Percentiles rank a stretch among this genome's conserved stretches.
Conservation (phyloP, 2,329 filamentous ascomycete genomes). For the Fusarium solani-melongenae region DNA sequence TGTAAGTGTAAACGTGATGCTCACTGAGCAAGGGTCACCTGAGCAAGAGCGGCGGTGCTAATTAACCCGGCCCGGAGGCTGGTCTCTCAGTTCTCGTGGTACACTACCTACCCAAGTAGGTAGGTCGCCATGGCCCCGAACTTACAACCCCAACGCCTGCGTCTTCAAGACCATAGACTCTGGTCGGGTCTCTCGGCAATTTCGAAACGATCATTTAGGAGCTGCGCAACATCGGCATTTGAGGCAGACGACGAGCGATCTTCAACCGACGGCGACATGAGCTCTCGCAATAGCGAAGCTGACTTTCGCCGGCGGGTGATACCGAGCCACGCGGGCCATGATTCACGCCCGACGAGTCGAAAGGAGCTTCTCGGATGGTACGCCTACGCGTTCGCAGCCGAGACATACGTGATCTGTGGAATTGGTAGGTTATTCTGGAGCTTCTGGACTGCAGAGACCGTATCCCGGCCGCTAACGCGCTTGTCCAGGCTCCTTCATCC, state of each 20-base stretch:
- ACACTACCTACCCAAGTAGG: neutral
- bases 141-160: constrained; percentile 51
- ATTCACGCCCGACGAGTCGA: constrained; percentile 85
- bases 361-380: constrained; percentile 96
- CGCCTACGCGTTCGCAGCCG: constrained; percentile 93
- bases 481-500: constrained; percentile 85
- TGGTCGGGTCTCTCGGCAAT: constrained; percentile 62
- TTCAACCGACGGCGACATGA: constrained; percentile 51
- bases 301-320: constrained; percentile 48
- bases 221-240: constrained; percentile 69
- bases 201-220: constrained; percentile 68
- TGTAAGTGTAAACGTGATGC: no score
- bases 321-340: constrained; percentile 81
- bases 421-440: constrained; percentile 65
- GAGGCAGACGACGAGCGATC: constrained; percentile 78
- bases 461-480: constrained; percentile 7
- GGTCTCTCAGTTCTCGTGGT: no score
- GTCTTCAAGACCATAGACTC: constrained; percentile 54
- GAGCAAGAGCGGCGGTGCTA: no score
- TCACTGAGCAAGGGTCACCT: neutral
- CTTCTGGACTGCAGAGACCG: neutral
- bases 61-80: no score
- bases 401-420: constrained; percentile 91
- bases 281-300: constrained; percentile 51
- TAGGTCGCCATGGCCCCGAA: constrained; percentile 37